Evolutionary conservation across 2,329 filamentous ascomycete species (phyloP), one percentile per base, ranked within the genome.

Genomic region (Colletotrichum trifolii): DNA sequence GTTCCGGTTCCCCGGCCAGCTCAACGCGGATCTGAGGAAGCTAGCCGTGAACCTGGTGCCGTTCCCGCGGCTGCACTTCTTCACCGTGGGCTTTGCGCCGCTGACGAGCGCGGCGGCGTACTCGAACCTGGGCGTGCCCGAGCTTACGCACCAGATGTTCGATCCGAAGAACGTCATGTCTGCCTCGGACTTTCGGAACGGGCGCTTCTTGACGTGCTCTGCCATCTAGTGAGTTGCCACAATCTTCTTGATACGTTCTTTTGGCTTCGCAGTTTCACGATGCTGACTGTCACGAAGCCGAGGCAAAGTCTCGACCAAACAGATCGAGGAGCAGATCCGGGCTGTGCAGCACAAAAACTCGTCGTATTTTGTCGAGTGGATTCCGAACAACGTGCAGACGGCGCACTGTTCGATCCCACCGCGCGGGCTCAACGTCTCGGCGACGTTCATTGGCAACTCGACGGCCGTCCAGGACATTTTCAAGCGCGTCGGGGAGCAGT

Each of bases 101-200:
- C 89, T 99, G 76, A 98, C 96, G 1, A 52, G 81, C 96, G 93
- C 82, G 82, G 82, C 69, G 79, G 83, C 75, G 91, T 99, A 98
- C 94, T 95, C 96, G 78, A 94, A 96, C 72, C 92, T 98, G 81
- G 94, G 91, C 76, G 96, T 99, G 68, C 94, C 96, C 64, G 96
- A 99, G 87, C 89, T 99, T 81, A 98, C 96, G 76, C 96, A 98
- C 87, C 96, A 99, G 84, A 98, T 99, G 94, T 99, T 97, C 87
- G 96, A 99, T 87, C 95, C 96, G 77, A 98, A 98, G 93, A 99
- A 99, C 90, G 98, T 99, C 94, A 99, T 99, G 96, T 94, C 96
- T 84, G 96, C 96, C 71, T 96, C 94, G 69, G 96, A 99, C 86
- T 99, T 98, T 93, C 93, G 96, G 76, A 98, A 98, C 82, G 96